These are phyloP conservation scores for Xylaria sp. DNA, from an alignment of 2,329 filamentous ascomycete genomes.

Conservation along the genomic window DNA sequence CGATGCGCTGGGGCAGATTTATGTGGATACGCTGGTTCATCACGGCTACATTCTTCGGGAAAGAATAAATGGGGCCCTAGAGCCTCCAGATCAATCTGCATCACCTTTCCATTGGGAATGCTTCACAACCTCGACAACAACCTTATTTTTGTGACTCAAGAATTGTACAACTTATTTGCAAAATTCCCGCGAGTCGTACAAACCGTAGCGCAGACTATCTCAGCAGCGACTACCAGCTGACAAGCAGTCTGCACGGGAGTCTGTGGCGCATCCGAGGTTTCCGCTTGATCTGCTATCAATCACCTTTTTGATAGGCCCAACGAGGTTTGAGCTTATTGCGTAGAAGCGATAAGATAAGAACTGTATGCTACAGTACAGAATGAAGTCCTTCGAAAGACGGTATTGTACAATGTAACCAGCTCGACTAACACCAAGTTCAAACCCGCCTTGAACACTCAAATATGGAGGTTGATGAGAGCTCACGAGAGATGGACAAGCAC, in stretches of 20 bases:
- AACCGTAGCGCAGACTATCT: neutral
- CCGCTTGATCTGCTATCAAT: neutral
- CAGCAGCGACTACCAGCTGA: neutral
- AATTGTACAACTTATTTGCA: too few relatives aligned
- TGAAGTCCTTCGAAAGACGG: neutral
- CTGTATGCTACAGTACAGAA: neutral
- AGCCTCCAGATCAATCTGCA: neutral
- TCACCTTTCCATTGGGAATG: neutral
- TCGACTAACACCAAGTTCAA: neutral
- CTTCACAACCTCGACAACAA: too few relatives aligned
- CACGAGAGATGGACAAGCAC: neutral
- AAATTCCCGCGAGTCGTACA: neutral
- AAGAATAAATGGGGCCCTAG: slow-evolving; percentile 32
- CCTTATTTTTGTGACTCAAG: too few relatives aligned
- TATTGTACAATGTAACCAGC: neutral
- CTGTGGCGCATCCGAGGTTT: neutral
- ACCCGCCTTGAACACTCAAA: neutral
- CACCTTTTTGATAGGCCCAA: neutral
- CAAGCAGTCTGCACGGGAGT: neutral
- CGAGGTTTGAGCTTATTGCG: neutral
- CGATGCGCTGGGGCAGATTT: slow-evolving; percentile 36
- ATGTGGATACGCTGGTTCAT: slow-evolving; percentile 21
- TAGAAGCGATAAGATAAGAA: neutral
- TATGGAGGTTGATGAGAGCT: neutral
- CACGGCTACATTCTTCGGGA: slow-evolving; percentile 48